Evolutionary conservation across 148 eudicot genomes (phyloP).

Genomic region (Euryodendron excelsum): DNA sequence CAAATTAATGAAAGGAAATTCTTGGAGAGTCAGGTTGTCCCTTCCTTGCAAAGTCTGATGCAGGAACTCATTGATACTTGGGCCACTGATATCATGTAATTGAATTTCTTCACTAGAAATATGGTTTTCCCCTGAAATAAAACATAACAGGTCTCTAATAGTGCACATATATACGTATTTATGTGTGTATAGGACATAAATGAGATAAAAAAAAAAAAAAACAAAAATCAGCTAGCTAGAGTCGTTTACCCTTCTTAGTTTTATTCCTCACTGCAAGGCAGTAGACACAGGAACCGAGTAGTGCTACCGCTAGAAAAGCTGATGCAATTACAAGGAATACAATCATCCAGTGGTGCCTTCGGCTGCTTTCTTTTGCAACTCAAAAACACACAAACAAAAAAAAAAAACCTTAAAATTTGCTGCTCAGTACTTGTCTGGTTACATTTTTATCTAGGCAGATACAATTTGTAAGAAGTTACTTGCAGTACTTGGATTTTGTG

Average conservation of each 20-base stretch:
- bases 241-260: neutral
- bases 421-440: neutral
- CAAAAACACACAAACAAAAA: neutral
- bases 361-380: neutral
- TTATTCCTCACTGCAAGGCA: neutral
- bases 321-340: slow-evolving; percentile 11
- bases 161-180: too few relatives aligned
- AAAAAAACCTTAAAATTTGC: neutral
- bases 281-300: slow-evolving; percentile 13
- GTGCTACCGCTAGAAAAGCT: neutral
- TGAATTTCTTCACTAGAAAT: neutral
- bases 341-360: neutral
- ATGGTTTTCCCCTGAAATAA: neutral
- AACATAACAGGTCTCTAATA: neutral
- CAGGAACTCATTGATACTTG: neutral
- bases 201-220: too few relatives aligned
- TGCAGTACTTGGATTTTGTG: neutral
- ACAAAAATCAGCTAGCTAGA: neutral
- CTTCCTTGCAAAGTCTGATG: slow-evolving; percentile 9
- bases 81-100: neutral
- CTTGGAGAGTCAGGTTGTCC: slow-evolving; percentile 5
- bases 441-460: neutral
- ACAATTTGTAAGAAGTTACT: neutral
- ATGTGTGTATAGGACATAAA: too few relatives aligned
- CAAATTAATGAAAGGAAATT: slow-evolving; percentile 17